Conservation (phyloP, 495 filamentous ascomycete species). For the Sporormia fimetaria region DNA sequence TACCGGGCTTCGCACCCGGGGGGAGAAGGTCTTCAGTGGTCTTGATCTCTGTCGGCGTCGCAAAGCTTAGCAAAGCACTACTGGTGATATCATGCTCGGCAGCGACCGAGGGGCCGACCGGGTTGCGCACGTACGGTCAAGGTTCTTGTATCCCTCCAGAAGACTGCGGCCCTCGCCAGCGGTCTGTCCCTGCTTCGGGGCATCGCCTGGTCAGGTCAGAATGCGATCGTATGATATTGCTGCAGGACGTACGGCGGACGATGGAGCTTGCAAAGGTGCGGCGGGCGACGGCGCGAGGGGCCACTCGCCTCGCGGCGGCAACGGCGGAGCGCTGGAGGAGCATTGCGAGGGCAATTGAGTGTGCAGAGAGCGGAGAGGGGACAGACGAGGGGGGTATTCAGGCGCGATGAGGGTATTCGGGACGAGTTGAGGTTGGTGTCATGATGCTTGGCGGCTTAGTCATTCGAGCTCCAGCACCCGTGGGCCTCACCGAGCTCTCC, state of each 20-base stretch:
- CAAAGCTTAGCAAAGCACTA: neutral
- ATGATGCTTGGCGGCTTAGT: too few relatives aligned
- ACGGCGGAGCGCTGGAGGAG: constrained; percentile 73
- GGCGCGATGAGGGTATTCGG: neutral
- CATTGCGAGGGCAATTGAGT: constrained; percentile 43
- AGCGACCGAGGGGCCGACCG: neutral
- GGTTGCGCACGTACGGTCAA: constrained; percentile 26
- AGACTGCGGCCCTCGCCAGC: constrained; percentile 16
- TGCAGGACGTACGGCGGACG: constrained; percentile 45
- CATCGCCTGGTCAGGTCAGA: constrained; percentile 23
- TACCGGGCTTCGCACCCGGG: constrained; percentile 69
- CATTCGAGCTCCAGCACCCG: too few relatives aligned
- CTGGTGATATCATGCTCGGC: neutral
- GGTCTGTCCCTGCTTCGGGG: constrained; percentile 13
- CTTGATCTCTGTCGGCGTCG: constrained; percentile 87
- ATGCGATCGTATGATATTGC: constrained; percentile 16
- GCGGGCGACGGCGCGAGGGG: constrained; percentile 45
- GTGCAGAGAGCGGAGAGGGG: constrained; percentile 12
- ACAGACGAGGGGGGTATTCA: constrained; percentile 6
- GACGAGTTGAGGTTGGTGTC: constrained; percentile 1
- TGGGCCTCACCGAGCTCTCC: too few relatives aligned
- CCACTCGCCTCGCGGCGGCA: constrained; percentile 58
- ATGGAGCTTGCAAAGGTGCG: constrained; percentile 49
- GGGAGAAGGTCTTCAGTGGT: constrained; percentile 66
- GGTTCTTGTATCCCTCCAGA: constrained; percentile 26